A percentile compares a stretch with the other conserved stretches of the same genome.
Conservation (phyloP, 345 rosid species). For the Rubroshorea leprosula region DNA sequence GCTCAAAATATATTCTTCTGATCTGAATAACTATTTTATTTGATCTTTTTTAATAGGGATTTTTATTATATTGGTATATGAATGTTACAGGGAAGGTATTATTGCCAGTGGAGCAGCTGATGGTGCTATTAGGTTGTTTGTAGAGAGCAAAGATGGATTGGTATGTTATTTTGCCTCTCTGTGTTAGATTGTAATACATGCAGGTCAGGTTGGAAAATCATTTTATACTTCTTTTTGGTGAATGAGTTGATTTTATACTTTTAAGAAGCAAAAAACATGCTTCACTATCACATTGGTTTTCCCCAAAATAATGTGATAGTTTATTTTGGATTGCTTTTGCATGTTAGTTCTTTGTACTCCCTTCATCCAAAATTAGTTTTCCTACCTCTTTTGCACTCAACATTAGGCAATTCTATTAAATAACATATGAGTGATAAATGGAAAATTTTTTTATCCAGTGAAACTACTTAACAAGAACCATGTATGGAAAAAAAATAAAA, state of each 20-base stretch:
- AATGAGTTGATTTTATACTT: too few species aligned
- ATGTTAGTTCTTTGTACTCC: too few species aligned
- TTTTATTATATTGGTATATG: conserved; percentile 8
- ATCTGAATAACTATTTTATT: conserved; percentile 1
- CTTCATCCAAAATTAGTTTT: too few species aligned
- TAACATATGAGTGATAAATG: too few species aligned
- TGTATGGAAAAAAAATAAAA: too few species aligned
- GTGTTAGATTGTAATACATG: neutral
- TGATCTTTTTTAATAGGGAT: neutral
- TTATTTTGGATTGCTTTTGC: neutral
- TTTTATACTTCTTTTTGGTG: too few species aligned
- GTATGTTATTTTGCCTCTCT: conserved; percentile 26
- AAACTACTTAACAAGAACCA: too few species aligned
- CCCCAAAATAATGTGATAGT: neutral
- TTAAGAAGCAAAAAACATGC: neutral
- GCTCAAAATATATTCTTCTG: neutral
- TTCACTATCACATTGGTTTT: neutral
- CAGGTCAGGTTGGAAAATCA: neutral
- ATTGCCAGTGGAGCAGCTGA: conserved; percentile 93
- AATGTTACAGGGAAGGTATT: conserved; percentile 53
- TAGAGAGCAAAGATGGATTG: conserved; percentile 52
- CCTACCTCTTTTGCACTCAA: too few species aligned
- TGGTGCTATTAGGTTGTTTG: conserved; percentile 70
- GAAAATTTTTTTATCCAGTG: too few species aligned
- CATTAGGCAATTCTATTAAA: too few species aligned